Base-by-base conservation (phyloP, 495 filamentous ascomycete genomes). In the Cercophora sp. region DNA sequence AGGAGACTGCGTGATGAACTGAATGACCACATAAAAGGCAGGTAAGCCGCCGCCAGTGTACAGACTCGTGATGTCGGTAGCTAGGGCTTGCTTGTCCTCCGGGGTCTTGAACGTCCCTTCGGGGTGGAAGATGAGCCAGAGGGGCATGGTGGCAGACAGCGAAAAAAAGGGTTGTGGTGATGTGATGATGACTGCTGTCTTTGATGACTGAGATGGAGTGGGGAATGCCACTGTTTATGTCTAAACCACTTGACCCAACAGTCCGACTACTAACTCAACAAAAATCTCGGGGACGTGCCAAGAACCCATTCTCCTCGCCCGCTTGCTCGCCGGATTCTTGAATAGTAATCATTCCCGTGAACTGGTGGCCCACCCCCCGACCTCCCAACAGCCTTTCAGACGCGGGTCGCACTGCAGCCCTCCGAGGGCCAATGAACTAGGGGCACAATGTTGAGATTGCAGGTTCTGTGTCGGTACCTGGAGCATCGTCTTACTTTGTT, bases 91-190 rank as follows among this genome's bases (percentile, higher is more conserved):
- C 37, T 64, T 65, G 25, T 56, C 52, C 10, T 51, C 47, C 13
- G 54, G 26, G 43, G 59, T 60, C 13, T 45, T 45, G 54, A 66
- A 68, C 51, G 59, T 57, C 5, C 36, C 45, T 1, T 58, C 52
- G 20, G 68, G 66, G 60, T 71, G 68, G 64, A 59, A 72, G 56
- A 71, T 51, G 23, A 58, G 48, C 68, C 65, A 73, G 55, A 68
- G 65, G 41, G 68, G 68, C 68, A 73, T 46, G 27, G 8, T 52
- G 40, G 24, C 10, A 39, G 51, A 39, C 6, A 32, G 8, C 8
- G 13, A 32, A 13, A 13, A 18, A n/a, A 16, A 5, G n/a, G 34
- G 19, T 37, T 11, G 4, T 11, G 13, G 36, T 18, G 8, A 20
- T 39, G 36, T 6, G 8, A 16, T 31, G 24, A n/a, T 45, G 11